Evolutionary conservation across 371 early-diverging fungal genomes (phyloP).

Genomic region (Lichtheimia hyalospora): DNA sequence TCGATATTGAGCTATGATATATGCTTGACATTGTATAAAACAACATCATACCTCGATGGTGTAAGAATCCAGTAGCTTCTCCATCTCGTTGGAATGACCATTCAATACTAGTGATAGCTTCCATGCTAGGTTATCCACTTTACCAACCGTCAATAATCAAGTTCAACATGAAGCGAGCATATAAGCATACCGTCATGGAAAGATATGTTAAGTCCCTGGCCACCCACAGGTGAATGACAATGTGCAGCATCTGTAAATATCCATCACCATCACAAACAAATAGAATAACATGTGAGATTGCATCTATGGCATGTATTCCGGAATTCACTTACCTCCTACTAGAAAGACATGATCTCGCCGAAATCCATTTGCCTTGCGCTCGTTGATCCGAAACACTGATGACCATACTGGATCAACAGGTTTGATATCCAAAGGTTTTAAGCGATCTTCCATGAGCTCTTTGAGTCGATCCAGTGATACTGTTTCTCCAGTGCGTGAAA

Average conservation of each 20-base stretch:
- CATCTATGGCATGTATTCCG: background rate
- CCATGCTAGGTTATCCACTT: slow-evolving; percentile 49
- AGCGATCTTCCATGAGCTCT: slow-evolving; percentile 1
- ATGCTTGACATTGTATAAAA: background rate
- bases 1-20: background rate
- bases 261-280: background rate
- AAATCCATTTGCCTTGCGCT: slow-evolving; percentile 43
- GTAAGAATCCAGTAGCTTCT: slow-evolving; percentile 37
- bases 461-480: slow-evolving; percentile 8
- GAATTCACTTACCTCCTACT: slow-evolving; percentile 29
- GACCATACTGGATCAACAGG: slow-evolving; percentile 16
- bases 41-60: slow-evolving; percentile 24
- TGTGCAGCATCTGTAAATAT: slow-evolving; percentile 37
- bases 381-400: slow-evolving; percentile 38
- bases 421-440: slow-evolving; percentile 5
- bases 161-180: background rate
- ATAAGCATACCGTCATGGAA: slow-evolving; percentile 38
- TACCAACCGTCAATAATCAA: background rate
- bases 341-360: slow-evolving; percentile 36
- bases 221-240: slow-evolving; percentile 45
- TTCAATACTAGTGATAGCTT: slow-evolving; percentile 40
- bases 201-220: slow-evolving; percentile 46
- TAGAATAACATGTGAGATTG: background rate
- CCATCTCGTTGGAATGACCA: slow-evolving; percentile 21
- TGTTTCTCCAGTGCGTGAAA: background rate